Percentiles rank a stretch among this genome's conserved stretches.
Evolutionary conservation across 2,329 filamentous ascomycete genomes (phyloP).

Genomic region (Cryphonectria japonica): DNA sequence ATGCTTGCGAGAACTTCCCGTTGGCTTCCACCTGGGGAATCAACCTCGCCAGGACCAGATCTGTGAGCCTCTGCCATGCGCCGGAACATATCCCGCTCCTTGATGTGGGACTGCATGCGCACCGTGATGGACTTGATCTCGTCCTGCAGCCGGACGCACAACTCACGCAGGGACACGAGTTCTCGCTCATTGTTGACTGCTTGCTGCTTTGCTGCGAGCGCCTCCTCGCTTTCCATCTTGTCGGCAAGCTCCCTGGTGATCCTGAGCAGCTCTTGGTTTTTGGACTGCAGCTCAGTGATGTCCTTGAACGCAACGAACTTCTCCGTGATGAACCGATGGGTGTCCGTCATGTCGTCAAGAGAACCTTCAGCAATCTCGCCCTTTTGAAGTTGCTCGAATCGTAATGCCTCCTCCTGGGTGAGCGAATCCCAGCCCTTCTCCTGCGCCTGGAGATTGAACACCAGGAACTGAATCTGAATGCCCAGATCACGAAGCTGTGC

Average conservation of each 20-base stretch:
- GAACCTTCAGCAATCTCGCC: conserved; percentile 74
- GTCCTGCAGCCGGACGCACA: conserved; percentile 63
- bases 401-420: conserved; percentile 70
- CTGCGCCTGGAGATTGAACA: conserved; percentile 82
- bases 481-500: conserved; percentile 89
- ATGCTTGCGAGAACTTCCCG: conserved; percentile 62
- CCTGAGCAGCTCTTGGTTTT: conserved; percentile 83
- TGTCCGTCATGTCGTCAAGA: conserved; percentile 77
- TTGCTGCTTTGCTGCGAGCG: conserved; percentile 66
- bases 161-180: conserved; percentile 59
- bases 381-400: conserved; percentile 76
- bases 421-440: conserved; percentile 78
- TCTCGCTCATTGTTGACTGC: conserved; percentile 69
- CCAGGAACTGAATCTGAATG: conserved; percentile 85
- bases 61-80: conserved; percentile 79
- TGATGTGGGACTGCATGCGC: conserved; percentile 89
- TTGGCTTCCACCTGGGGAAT: conserved; percentile 68
- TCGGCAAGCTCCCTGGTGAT: conserved; percentile 85
- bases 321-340: conserved; percentile 85
- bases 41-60: conserved; percentile 62
- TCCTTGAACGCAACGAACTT: conserved; percentile 89
- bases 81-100: conserved; percentile 96
- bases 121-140: conserved; percentile 81
- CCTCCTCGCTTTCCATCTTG: conserved; percentile 89
- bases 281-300: conserved; percentile 80